Evolutionary conservation across 805 yeast species (phyloP).

Genomic region (Cyberlindnera xylosilytica): DNA sequence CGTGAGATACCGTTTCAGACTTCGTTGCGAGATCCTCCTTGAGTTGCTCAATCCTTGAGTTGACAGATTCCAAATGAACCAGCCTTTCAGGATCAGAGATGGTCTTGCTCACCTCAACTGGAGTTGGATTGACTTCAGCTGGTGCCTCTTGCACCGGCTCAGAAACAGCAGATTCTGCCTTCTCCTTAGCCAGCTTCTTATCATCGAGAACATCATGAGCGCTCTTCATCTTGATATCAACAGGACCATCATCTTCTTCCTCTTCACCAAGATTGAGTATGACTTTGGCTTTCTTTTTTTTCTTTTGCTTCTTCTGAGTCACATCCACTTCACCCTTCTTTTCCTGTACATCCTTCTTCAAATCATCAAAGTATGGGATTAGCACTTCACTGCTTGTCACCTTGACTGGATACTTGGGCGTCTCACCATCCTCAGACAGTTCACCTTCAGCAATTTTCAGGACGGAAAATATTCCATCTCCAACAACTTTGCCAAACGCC

Average conservation of each 20-base stretch:
- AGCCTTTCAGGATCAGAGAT: neutral
- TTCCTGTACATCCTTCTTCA: conserved; percentile 20
- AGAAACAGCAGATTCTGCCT: neutral
- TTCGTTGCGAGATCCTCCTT: neutral
- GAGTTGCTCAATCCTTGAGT: conserved; percentile 3
- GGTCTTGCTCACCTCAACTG: too few species aligned
- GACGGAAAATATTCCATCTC: conserved; percentile 52
- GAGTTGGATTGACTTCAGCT: neutral
- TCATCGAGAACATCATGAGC: conserved; percentile 38
- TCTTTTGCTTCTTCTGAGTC: neutral
- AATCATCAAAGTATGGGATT: conserved; percentile 47
- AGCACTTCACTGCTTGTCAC: conserved; percentile 41
- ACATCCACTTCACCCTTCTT: conserved; percentile 9
- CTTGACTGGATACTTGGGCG: conserved; percentile 50
- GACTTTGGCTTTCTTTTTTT: conserved; percentile 28
- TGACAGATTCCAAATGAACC: neutral
- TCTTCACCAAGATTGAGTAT: conserved; percentile 30
- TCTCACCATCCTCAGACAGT: conserved; percentile 35
- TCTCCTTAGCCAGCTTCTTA: conserved; percentile 19
- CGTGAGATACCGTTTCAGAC: too few species aligned
- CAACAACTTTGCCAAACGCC: conserved; percentile 57
- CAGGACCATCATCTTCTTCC: conserved; percentile 25
- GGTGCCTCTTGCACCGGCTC: too few species aligned
- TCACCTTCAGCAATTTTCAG: conserved; percentile 49
- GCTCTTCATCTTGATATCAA: conserved; percentile 37